Evolutionary conservation across 257 asterid genomes (phyloP).

Genomic region (Penstemon barbatus): DNA sequence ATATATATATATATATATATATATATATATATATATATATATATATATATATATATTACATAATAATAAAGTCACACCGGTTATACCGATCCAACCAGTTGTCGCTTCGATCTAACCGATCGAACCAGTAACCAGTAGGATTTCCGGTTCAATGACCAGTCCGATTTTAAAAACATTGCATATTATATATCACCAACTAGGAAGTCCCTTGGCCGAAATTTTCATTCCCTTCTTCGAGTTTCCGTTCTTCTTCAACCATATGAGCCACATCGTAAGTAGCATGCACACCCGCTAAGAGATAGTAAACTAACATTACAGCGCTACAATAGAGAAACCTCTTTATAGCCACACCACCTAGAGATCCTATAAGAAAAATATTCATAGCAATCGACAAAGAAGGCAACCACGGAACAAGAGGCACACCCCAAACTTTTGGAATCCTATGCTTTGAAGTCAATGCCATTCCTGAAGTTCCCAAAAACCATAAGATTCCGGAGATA

Average conservation of each 20-base stretch:
- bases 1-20: no score
- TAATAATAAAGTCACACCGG: no score
- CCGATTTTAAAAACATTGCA: no score
- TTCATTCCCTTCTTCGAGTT: constrained; percentile 38
- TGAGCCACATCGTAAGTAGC: constrained; percentile 86
- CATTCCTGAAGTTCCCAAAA: no score
- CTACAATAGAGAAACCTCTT: constrained; percentile 80
- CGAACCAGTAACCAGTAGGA: no score
- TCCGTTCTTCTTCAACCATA: constrained; percentile 26
- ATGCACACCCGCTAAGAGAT: constrained; percentile 81
- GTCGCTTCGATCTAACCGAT: no score
- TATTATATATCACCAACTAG: constrained; percentile 12
- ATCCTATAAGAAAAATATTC: constrained; percentile 80
- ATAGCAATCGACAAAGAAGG: constrained; percentile 73
- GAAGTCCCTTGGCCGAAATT: constrained; percentile 15
- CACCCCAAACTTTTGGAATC: constrained; percentile 88
- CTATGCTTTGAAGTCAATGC: no score
- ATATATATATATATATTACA: no score
- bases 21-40: no score
- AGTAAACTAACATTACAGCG: constrained; percentile 71
- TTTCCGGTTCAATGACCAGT: no score
- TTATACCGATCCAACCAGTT: no score
- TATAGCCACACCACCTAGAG: constrained; percentile 69
- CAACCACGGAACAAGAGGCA: constrained; percentile 91
- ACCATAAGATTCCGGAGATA: no score